Evolutionary conservation across 2,329 filamentous ascomycete species (phyloP), one percentile per base, ranked within the genome.

Genomic region (Epichloe uncinata): DNA sequence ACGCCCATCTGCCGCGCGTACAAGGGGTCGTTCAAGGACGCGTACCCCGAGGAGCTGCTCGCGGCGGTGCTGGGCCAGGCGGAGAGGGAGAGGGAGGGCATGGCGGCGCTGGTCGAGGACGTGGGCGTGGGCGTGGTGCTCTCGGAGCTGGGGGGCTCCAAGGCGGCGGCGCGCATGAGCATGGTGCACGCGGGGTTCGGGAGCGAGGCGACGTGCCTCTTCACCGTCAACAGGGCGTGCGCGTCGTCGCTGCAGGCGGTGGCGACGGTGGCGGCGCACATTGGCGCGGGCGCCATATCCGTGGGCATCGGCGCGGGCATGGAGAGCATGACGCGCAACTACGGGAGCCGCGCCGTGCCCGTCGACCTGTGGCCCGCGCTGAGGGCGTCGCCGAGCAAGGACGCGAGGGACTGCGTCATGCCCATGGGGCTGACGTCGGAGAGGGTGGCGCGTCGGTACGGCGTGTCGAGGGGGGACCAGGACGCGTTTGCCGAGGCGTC

Each of bases 261-360:
- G 47, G 84, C 87, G 1, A 70, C 74, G 13, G 73, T 95, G 3
- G 85, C 86, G 5, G 81, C 84, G 51, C 75, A 83, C 54, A 93
- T 96, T 58, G 77, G 80, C n/a, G 73, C 77, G 0, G 88, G 85
- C 1, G 77, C 79, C 57, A 84, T 91, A 47, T 77, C 82, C 54
- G 73, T 76, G 0, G 90, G 87, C 52, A 80, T 96, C 54, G 90
- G 82, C 9, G 90, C 86, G 2, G 90, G 90, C 33, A 95, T 94
- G 86, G 90, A 96, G 76, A 91, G 85, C 69, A 96, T 96, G 90
- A 95, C 87, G 55, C 72, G 84, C 56, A 95, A 95, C 69, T 96
- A 96, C 67, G 89, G 83, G 47, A 80, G 73, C 26, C 73, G 81
- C 51, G 90, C 90, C n/a, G 93, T 96, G 42, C 90, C 90, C 0